Evolutionary conservation across 2,329 filamentous ascomycete genomes (phyloP).

Genomic region (Stemphylium vesicarium): DNA sequence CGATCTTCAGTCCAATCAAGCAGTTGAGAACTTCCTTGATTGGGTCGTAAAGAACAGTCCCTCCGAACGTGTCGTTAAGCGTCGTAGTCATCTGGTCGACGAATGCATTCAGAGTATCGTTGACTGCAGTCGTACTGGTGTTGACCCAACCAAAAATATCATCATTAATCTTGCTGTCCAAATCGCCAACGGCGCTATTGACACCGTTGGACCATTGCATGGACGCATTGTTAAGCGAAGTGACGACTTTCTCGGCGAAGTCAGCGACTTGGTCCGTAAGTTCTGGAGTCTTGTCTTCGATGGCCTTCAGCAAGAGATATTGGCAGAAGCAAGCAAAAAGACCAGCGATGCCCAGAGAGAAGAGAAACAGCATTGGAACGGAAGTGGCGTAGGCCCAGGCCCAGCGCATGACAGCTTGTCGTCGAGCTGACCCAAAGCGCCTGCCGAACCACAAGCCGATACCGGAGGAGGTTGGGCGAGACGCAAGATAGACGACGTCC

Average conservation of each 20-base stretch:
- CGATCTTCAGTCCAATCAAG: conserved; percentile 85
- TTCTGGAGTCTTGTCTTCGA: conserved; percentile 77
- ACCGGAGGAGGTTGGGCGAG: conserved; percentile 76
- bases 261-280: conserved; percentile 76
- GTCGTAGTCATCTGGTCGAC: conserved; percentile 76
- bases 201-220: conserved; percentile 76
- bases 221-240: conserved; percentile 74
- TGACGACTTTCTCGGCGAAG: conserved; percentile 80
- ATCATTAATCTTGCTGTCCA: conserved; percentile 77
- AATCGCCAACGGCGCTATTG: conserved; percentile 71
- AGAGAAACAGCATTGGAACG: conserved; percentile 80
- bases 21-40: conserved; percentile 83
- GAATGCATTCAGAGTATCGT: conserved; percentile 83
- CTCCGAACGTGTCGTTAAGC: conserved; percentile 79
- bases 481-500: conserved; percentile 88
- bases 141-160: conserved; percentile 88
- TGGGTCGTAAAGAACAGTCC: conserved; percentile 78
- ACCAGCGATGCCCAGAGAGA: conserved; percentile 81
- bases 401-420: conserved; percentile 80
- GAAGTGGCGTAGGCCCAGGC: conserved; percentile 87
- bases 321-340: conserved; percentile 84
- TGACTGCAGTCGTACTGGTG: conserved; percentile 81
- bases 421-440: conserved; percentile 66
- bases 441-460: conserved; percentile 74
- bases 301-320: conserved; percentile 73